phyloP scores from a whole-genome alignment of 2,329 filamentous ascomycete species.

The Nakataea oryzae region DNA sequence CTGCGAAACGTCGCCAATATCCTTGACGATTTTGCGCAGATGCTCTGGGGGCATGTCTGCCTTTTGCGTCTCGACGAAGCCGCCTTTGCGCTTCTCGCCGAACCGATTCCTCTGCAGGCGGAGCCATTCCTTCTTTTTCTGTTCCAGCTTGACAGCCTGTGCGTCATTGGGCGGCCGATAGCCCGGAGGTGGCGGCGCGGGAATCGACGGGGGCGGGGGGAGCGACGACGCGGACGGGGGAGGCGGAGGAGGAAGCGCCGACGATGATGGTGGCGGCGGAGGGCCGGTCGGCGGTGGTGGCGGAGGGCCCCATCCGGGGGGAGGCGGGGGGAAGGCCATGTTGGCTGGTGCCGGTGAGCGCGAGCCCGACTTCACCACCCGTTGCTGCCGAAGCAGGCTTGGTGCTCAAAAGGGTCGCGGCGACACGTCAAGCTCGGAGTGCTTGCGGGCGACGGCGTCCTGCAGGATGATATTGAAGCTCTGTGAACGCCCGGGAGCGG shows the following conservation, averaged over 20 bases:
- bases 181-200: slow-evolving; percentile 72
- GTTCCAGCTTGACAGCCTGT: slow-evolving; percentile 85
- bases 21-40: slow-evolving; percentile 93
- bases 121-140: slow-evolving; percentile 99
- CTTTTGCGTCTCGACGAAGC: slow-evolving; percentile 96
- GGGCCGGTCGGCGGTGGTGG: slow-evolving; percentile 31
- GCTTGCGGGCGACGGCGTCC: background rate
- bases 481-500: background rate
- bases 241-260: slow-evolving; percentile 29
- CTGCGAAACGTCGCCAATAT: slow-evolving; percentile 98
- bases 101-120: slow-evolving; percentile 85
- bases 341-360: slow-evolving; percentile 24
- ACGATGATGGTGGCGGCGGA: slow-evolving; percentile 37
- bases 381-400: background rate
- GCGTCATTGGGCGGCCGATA: slow-evolving; percentile 74
- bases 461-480: background rate
- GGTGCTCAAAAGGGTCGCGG: background rate
- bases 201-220: slow-evolving; percentile 44
- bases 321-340: slow-evolving; percentile 33
- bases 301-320: slow-evolving; percentile 44
- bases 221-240: slow-evolving; percentile 29
- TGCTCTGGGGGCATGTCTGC: slow-evolving; percentile 98
- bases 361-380: slow-evolving; percentile 3
- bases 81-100: slow-evolving; percentile 91
- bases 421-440: background rate